Percentiles rank a stretch among this genome's conserved stretches.
Evolutionary conservation across 176 grass and related monocot species (phyloP).

Genomic region (Cenchrus americanus): DNA sequence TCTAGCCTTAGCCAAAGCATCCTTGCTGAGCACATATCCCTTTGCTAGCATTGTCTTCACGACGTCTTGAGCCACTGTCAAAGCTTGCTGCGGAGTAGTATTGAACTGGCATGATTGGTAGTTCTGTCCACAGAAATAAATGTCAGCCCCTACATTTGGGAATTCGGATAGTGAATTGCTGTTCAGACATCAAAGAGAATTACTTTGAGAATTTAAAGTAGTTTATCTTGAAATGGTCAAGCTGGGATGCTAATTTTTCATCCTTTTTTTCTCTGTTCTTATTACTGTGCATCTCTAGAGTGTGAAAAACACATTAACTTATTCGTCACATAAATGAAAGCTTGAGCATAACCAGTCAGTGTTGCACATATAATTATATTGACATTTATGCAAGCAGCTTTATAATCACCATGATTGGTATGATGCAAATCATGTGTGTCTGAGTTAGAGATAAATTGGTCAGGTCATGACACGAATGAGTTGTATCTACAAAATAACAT

Average conservation of each 20-base stretch:
- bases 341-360: too few relatives aligned
- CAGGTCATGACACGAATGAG: neutral
- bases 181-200: neutral
- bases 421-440: neutral
- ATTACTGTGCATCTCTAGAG: neutral
- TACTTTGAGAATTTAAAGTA: conserved; percentile 8
- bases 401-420: neutral
- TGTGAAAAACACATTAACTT: conserved; percentile 21
- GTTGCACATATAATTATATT: neutral
- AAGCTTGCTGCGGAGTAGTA: conserved; percentile 68
- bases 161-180: neutral
- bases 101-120: conserved; percentile 64
- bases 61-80: conserved; percentile 86
- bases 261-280: neutral
- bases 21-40: conserved; percentile 86
- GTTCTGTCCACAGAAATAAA: conserved; percentile 45
- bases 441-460: neutral
- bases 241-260: neutral
- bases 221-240: conserved; percentile 1
- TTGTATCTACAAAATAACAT: neutral
- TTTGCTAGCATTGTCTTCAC: conserved; percentile 79
- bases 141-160: conserved; percentile 26
- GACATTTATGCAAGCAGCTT: neutral
- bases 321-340: neutral
- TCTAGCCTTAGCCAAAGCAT: conserved; percentile 84